These are phyloP conservation scores for Thymus mandschuricus DNA, from an alignment of 257 asterid species.

Conservation along the genomic window DNA sequence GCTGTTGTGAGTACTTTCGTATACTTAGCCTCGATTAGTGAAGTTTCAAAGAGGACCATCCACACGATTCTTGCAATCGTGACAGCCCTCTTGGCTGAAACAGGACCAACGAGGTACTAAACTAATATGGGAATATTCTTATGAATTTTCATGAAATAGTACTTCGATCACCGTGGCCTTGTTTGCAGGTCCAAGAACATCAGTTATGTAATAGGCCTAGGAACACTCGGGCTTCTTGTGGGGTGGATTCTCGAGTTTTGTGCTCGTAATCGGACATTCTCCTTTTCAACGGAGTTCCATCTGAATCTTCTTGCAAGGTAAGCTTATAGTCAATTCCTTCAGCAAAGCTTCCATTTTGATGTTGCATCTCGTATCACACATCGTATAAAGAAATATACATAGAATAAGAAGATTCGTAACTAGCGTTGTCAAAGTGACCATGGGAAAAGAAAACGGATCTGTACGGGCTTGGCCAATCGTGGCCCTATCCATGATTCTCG, in stretches of 20 bases:
- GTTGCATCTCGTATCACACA: background rate
- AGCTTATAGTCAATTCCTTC: background rate
- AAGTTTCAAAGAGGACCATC: slow-evolving; percentile 80
- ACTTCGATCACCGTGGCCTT: slow-evolving; percentile 24
- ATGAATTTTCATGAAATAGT: background rate
- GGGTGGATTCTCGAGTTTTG: slow-evolving; percentile 81
- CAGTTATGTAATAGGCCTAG: slow-evolving; percentile 67
- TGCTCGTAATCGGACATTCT: slow-evolving; percentile 54
- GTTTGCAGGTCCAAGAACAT: slow-evolving; percentile 79
- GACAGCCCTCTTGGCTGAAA: slow-evolving; percentile 96
- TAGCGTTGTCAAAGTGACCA: no score
- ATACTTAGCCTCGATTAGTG: slow-evolving; percentile 70
- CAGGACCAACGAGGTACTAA: slow-evolving; percentile 81
- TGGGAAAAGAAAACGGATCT: no score
- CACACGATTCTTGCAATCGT: slow-evolving; percentile 86
- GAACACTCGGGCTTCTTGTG: slow-evolving; percentile 66
- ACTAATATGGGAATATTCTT: background rate
- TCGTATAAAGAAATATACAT: no score
- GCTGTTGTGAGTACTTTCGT: slow-evolving; percentile 94
- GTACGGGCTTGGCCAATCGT: no score
- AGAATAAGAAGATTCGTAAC: no score
- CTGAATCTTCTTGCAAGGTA: slow-evolving; percentile 66
- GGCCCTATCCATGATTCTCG: background rate
- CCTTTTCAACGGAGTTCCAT: slow-evolving; percentile 49
- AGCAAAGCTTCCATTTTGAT: background rate